Evolutionary conservation across 306 rosid species (phyloP).

Genomic region (Rubus parviflorus): DNA sequence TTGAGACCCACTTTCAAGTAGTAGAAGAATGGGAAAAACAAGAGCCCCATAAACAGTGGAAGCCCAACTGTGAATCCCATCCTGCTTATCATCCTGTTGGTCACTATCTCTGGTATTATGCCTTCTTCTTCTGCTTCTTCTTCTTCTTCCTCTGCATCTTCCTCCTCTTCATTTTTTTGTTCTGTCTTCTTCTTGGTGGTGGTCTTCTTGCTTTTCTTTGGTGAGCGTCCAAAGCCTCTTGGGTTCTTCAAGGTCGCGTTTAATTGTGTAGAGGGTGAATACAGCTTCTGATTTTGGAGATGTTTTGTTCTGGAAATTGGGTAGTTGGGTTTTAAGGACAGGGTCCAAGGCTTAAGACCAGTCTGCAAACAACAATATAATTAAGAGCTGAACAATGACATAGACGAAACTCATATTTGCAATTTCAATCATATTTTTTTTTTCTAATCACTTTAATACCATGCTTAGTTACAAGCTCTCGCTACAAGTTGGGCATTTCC

Average conservation of each 20-base stretch:
- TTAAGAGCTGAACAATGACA: slow-evolving; percentile 1
- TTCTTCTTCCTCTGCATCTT: slow-evolving; percentile 32
- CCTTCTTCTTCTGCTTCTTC: slow-evolving; percentile 44
- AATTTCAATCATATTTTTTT: neutral
- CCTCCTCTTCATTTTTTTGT: slow-evolving; percentile 20
- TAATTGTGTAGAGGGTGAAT: slow-evolving; percentile 30
- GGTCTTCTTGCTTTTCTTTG: slow-evolving; percentile 47
- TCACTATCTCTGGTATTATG: slow-evolving; percentile 85
- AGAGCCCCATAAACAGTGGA: slow-evolving; percentile 64
- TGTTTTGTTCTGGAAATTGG: slow-evolving; percentile 29
- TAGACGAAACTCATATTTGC: neutral
- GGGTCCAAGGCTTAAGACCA: slow-evolving; percentile 23
- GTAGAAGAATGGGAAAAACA: slow-evolving; percentile 86
- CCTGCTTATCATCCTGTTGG: slow-evolving; percentile 82
- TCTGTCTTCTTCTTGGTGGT: slow-evolving; percentile 28
- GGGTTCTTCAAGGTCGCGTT: slow-evolving; percentile 58
- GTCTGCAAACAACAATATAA: slow-evolving; percentile 30
- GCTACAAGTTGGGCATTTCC: no score
- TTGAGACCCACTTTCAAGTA: slow-evolving; percentile 76
- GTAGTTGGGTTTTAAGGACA: slow-evolving; percentile 31
- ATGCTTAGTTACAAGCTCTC: neutral
- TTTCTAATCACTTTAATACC: neutral
- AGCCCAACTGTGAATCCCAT: slow-evolving; percentile 78
- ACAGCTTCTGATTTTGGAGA: slow-evolving; percentile 17
- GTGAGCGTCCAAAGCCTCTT: slow-evolving; percentile 72